Evolutionary conservation across 2,329 filamentous ascomycete genomes (phyloP), one percentile per base, ranked within the genome.

Genomic region (Penicillium sp.): DNA sequence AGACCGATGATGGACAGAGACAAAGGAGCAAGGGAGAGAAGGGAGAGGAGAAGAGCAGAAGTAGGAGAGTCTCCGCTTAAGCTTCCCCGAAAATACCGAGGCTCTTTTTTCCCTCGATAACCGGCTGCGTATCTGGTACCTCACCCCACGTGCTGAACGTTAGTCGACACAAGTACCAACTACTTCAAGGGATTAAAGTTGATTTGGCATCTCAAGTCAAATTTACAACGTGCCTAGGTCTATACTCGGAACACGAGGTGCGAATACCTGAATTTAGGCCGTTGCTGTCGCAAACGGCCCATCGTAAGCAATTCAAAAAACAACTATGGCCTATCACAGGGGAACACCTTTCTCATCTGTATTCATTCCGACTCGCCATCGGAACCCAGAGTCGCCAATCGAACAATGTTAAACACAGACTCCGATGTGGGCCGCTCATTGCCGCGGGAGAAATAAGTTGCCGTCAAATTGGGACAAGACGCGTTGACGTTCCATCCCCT

Each of bases 401-500:
- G 46, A 3, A 57, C 56, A 46, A 63, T 56, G 42, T 63, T 64
- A 9, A 54, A 50, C 5, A 59, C 62, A 29, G 59, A 61, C 46
- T 54, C 59, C 3, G 52, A 51, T 4, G 52, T 52, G 18, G 53
- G 52, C 26, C 58, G 45, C 16, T 53, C 58, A 10, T 49, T 41
- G 12, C 49, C 47, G 9, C 46, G 52, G 15, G 49, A 26, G 45
- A 64, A 56, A 31, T 54, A 56, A 13, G 61, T 64, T 6, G 51
- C 60, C 0, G 54, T 63, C 36, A 63, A 42, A 26, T 64, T 64
- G 2, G 61, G 65, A 44, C 58, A 64, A 4, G 62, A 59, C 2
- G 52, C 58, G 53, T 65, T 65, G 8, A 66, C 59, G 34, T 62
- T 62, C 54, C 64, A 61, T 2, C 67, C 64, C 48, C 67, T 71